phyloP scores from a whole-genome alignment of 768 basidiomycete genomes.

The Lentinula sp. region DNA sequence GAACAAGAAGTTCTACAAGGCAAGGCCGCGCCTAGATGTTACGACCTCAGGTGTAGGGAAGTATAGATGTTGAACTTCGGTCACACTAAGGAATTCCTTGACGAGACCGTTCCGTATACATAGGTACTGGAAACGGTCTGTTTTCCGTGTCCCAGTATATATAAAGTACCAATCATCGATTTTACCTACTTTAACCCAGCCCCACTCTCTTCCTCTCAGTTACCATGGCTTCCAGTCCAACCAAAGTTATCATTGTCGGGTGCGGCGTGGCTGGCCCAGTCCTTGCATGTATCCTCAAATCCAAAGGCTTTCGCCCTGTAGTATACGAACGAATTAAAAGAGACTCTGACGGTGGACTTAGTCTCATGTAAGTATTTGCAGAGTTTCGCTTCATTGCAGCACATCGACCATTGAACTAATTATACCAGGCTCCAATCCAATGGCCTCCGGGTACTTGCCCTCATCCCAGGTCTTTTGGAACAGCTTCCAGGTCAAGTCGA shows the following conservation, averaged over 20 bases:
- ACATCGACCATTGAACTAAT: background rate
- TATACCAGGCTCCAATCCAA: constrained; percentile 20
- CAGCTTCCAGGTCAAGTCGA: constrained; percentile 16
- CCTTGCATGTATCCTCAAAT: constrained; percentile 29
- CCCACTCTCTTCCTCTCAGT: background rate
- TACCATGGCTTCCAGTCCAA: constrained; percentile 2
- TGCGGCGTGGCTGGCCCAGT: constrained; percentile 34
- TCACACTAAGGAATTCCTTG: too few relatives aligned
- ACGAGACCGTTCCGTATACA: too few relatives aligned
- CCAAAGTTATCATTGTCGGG: constrained; percentile 31
- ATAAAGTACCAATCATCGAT: background rate
- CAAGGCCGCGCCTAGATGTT: too few relatives aligned
- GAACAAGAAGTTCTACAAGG: too few relatives aligned
- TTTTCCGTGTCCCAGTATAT: background rate
- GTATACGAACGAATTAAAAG: constrained; percentile 24
- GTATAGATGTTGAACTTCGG: too few relatives aligned
- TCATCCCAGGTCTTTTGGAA: constrained; percentile 20
- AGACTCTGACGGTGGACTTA: constrained; percentile 20
- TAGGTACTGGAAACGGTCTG: too few relatives aligned
- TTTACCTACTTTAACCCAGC: background rate
- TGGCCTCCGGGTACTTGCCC: constrained; percentile 19
- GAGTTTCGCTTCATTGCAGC: background rate
- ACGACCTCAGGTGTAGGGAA: too few relatives aligned
- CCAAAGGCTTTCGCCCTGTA: constrained; percentile 29
- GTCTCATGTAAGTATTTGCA: constrained; percentile 21